phyloP scores from a whole-genome alignment of 2,329 filamentous ascomycete genomes.

The Aphanocladium album region DNA sequence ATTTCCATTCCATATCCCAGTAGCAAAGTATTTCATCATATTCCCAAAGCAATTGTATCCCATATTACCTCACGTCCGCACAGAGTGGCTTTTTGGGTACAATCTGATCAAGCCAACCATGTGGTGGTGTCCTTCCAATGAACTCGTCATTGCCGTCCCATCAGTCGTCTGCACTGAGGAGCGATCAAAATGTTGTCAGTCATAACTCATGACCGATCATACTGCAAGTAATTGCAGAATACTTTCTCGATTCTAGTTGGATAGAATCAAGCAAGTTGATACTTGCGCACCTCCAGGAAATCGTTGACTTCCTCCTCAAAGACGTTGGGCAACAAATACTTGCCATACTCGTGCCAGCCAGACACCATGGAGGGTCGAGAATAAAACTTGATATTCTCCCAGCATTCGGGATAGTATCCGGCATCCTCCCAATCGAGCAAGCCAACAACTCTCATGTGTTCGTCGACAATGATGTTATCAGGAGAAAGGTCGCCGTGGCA shows the following conservation, averaged over 20 bases:
- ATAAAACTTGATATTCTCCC: slow-evolving; percentile 25
- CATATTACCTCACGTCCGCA: not conserved
- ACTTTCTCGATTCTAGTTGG: not conserved
- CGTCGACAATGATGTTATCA: slow-evolving; percentile 35
- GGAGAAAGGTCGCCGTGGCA: slow-evolving; percentile 44
- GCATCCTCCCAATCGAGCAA: slow-evolving; percentile 42
- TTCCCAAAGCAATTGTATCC: not conserved
- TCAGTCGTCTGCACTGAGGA: not conserved
- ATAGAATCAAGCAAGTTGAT: not conserved
- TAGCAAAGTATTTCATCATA: not conserved
- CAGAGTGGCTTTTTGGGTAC: not conserved
- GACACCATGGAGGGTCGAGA: slow-evolving; percentile 3
- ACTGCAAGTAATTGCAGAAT: not conserved
- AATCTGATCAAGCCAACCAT: not conserved
- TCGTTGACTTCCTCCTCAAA: slow-evolving; percentile 6
- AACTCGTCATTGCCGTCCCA: not conserved
- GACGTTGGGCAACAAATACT: slow-evolving; percentile 5
- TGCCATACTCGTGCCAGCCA: slow-evolving; percentile 8
- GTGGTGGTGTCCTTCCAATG: not conserved
- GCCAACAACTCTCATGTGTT: slow-evolving; percentile 29
- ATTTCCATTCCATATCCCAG: not conserved
- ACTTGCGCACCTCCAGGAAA: not conserved
- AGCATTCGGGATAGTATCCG: slow-evolving; percentile 39
- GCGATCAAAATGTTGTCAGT: not conserved
- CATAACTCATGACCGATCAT: not conserved